These are phyloP conservation scores for Gaeumannomyces sp. DNA, from an alignment of 2,329 filamentous ascomycete genomes.

Conservation along the genomic window DNA sequence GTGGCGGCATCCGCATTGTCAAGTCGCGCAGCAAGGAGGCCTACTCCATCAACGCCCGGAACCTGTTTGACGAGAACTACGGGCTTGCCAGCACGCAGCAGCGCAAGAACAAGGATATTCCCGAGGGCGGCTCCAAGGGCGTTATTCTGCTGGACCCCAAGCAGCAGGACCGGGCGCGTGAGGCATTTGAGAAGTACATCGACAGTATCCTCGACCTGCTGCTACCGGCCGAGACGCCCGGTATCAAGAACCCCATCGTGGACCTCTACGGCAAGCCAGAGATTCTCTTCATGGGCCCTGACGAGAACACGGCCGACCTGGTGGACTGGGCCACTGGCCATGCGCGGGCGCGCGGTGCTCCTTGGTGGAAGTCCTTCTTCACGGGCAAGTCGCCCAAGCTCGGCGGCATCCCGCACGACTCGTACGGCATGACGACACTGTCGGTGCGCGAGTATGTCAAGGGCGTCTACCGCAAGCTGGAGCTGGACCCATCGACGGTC, in stretches of 20 bases:
- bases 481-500: slow-evolving; percentile 78
- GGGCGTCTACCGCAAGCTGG: slow-evolving; percentile 93
- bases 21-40: slow-evolving; percentile 96
- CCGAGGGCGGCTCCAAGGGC: slow-evolving; percentile 95
- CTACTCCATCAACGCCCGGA: slow-evolving; percentile 92
- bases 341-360: slow-evolving; percentile 76
- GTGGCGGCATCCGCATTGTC: slow-evolving; percentile 96
- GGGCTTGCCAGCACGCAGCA: slow-evolving; percentile 97
- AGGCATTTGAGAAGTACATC: slow-evolving; percentile 99
- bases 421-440: slow-evolving; percentile 95
- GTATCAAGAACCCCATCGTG: slow-evolving; percentile 98
- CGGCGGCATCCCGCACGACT: slow-evolving; percentile 92
- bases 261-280: slow-evolving; percentile 92
- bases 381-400: slow-evolving; percentile 96
- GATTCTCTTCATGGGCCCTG: slow-evolving; percentile 96
- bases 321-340: slow-evolving; percentile 99
- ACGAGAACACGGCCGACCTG: slow-evolving; percentile 96
- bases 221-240: slow-evolving; percentile 80
- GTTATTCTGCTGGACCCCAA: slow-evolving; percentile 90
- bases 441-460: slow-evolving; percentile 94
- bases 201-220: slow-evolving; percentile 96
- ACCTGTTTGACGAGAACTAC: slow-evolving; percentile 98
- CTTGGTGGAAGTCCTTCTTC: slow-evolving; percentile 99
- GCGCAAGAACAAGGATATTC: slow-evolving; percentile 99
- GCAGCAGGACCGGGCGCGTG: slow-evolving; percentile 85